Evolutionary conservation across 495 filamentous ascomycete species (phyloP), one percentile per base, ranked within the genome.

Genomic region (Neurospora hispaniola): DNA sequence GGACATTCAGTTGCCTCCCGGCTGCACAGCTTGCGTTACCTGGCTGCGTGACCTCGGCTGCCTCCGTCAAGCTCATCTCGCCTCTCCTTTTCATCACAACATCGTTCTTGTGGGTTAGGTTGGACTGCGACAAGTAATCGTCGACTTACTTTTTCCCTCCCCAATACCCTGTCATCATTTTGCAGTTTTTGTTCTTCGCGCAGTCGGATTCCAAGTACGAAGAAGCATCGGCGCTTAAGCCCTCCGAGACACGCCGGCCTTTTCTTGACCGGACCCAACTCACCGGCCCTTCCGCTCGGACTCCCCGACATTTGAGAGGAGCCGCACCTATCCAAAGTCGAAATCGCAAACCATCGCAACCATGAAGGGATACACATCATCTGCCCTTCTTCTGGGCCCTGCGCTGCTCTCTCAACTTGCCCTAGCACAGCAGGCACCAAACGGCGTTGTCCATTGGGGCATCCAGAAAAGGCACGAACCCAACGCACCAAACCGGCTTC

Each of bases 401-500:
- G 48, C 76, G 5, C 69, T 84, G 69, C 72, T 84, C 46, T 79
- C 76, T 18, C 79, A 78, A 8, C 71, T 73, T 16, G 78, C 74
- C 0, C 72, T 73, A n/a, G 81, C 84, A 31, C 80, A 82, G 72
- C 41, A 74, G 42, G 40, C 54, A 44, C 69, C 35, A 14, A 75
- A 74, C 62, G 79, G 80, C 10, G 79, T 86, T 8, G 81, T 86
- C 4, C 79, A 82, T 70, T 86, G 84, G 84, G 79, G 77, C 16
- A 83, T 86, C 14, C 73, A 78, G 40, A 81, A 78, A 68, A 73
- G 75, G 23, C 73, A 74, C 8, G 71, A 74, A 6, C 70, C 68
- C 11, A 72, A 73, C 12, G 72, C 74, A 16, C 42, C 71, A 27
- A 71, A 31, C 7, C 79, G 69, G 72, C 68, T 83, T 12, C 59